Evolutionary conservation across 176 grass and related monocot genomes (phyloP), one percentile per base, ranked within the genome.

Genomic region (Oryza longistaminata): DNA sequence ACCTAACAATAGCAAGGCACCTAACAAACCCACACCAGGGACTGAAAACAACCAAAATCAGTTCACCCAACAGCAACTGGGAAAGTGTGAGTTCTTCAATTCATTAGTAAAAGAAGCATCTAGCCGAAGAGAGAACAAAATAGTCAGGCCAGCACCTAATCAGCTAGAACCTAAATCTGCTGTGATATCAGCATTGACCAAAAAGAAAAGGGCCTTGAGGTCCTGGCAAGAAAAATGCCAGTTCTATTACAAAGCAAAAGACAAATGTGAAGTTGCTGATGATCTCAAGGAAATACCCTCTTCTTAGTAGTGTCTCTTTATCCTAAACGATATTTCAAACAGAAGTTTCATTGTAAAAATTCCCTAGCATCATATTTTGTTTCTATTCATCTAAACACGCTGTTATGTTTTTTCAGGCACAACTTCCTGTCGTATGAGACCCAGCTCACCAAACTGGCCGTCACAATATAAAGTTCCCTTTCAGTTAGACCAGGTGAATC

Each of bases 161-260:
- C 66, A 88, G 53, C 86, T n/a, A 13, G 68, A 88, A 89, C 31
- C 75, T n/a, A n/a, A 87, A 71, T 44, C 87, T 70, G 12, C 77
- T 87, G 70, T 83, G 85, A 78, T 82, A 73, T 81, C 62, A 95
- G 74, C 71, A 53, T 76, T 76, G 96, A 93, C 76, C n/a, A n/a
- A 98, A 95, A 92, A 95, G 69, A 85, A 92, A 95, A 88, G 96
- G 96, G 96, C 96, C 90, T 93, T 82, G 96, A 98, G 81, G 72
- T 98, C 76, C 78, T 98, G 68, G 96, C 96, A 83, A 93, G 96
- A 98, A 98, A 87, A 95, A 90, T 90, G 79, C 89, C 55, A 92
- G 75, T 66, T 89, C 88, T 77, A 43, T 77, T 81, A 76, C 74
- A 80, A 80, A 91, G 52, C 74, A 90, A 90, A 93, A 80, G 96